These are phyloP conservation scores for Nyctanthes arbortristis DNA, from an alignment of 257 asterid species.

Conservation along the genomic window DNA sequence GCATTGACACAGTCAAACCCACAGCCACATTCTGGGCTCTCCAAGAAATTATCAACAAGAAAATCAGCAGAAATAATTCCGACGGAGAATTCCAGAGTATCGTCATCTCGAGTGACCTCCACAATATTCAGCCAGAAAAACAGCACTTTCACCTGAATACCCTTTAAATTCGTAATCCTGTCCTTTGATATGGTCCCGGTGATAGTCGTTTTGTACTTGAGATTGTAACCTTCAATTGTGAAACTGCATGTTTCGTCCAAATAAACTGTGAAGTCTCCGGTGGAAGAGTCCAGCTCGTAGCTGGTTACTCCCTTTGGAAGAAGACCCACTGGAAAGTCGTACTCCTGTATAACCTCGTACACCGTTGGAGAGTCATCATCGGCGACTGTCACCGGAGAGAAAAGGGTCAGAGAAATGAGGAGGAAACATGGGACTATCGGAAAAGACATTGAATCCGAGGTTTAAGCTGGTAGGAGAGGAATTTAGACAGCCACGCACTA, in stretches of 20 bases:
- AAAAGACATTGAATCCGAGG: conserved; percentile 33
- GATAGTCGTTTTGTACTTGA: conserved; percentile 58
- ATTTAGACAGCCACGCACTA: not conserved
- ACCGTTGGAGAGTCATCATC: conserved; percentile 36
- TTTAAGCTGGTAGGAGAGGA: not conserved
- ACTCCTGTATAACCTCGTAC: conserved; percentile 51
- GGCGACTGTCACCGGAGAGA: conserved; percentile 21
- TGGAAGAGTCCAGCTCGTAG: conserved; percentile 62
- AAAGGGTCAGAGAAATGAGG: conserved; percentile 18
- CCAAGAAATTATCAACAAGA: conserved; percentile 50
- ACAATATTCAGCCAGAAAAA: conserved; percentile 62
- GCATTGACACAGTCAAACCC: conserved; percentile 44
- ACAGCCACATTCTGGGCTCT: conserved; percentile 81
- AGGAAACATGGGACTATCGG: conserved; percentile 11
- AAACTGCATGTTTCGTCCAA: conserved; percentile 55
- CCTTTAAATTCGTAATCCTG: conserved; percentile 43
- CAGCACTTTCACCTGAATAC: conserved; percentile 69
- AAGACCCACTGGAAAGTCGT: conserved; percentile 73
- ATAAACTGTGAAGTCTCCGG: conserved; percentile 66
- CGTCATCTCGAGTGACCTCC: conserved; percentile 49
- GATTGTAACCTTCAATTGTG: conserved; percentile 51
- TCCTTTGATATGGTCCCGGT: conserved; percentile 52
- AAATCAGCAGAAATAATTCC: conserved; percentile 71
- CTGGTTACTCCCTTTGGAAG: conserved; percentile 66
- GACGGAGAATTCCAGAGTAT: conserved; percentile 55